Conservation (phyloP, 1,139 yeast genomes). For the Yamadazyma membranifaciens region DNA sequence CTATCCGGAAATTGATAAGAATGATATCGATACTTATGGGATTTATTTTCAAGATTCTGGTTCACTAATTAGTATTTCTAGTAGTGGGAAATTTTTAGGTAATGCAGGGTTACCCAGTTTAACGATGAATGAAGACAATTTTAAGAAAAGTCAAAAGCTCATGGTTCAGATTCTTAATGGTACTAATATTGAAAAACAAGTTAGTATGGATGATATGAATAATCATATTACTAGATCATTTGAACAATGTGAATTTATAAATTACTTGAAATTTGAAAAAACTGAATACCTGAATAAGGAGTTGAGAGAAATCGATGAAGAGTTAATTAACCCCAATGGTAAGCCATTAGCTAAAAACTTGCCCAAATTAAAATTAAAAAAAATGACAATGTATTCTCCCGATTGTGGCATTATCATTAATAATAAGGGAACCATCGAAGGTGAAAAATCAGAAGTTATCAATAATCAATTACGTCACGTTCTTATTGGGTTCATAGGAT, state of each 20-base stretch:
- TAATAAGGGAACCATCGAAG: conserved; percentile 35
- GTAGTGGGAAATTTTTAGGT: conserved; percentile 75
- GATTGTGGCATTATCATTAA: conserved; percentile 72
- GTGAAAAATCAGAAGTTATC: conserved; percentile 55
- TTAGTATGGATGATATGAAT: conserved; percentile 41
- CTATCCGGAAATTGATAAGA: conserved; percentile 41
- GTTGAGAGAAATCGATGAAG: conserved; percentile 65
- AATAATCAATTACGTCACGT: conserved; percentile 42
- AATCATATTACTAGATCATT: conserved; percentile 33
- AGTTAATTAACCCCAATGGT: conserved; percentile 69
- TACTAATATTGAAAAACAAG: conserved; percentile 33
- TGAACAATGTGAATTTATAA: conserved; percentile 68
- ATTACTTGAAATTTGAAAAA: conserved; percentile 66
- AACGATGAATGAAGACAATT: conserved; percentile 42
- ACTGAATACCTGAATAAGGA: conserved; percentile 54
- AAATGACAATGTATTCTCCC: conserved; percentile 75
- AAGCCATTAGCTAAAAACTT: conserved; percentile 53
- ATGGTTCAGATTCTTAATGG: conserved; percentile 41
- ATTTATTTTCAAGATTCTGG: conserved; percentile 74
- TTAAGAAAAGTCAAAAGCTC: conserved; percentile 35
- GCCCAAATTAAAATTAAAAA: conserved; percentile 55
- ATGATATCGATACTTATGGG: conserved; percentile 55
- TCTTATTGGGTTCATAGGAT: conserved; percentile 44
- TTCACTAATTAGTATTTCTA: conserved; percentile 58
- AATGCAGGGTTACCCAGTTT: conserved; percentile 59